Base-by-base conservation (phyloP, 495 filamentous ascomycete genomes). In the Aspergillus leporis region DNA sequence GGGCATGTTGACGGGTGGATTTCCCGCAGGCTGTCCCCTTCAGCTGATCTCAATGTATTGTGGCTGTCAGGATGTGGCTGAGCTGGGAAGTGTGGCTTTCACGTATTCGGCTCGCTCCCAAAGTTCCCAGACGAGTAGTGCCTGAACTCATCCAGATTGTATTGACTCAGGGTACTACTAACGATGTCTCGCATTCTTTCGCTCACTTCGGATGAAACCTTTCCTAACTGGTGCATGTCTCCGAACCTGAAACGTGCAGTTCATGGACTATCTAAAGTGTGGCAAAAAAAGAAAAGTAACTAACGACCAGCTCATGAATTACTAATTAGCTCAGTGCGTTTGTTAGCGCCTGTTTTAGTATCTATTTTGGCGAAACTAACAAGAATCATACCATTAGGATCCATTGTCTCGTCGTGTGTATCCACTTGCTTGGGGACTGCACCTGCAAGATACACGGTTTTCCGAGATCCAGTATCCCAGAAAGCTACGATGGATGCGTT, bases 11-110 rank as follows among this genome's bases (percentile, higher is more conserved):
- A 18, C 10, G 22, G 31, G 31, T 32, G 16, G 25, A 22, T n/a
- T 32, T 18, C 21, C 48, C 51, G 55, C 49, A 49, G 50, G 54
- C 58, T n/a, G 51, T 16, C 19, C 16, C 0, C 12, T 48, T 46
- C 53, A 58, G 56, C 51, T 58, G 36, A 47, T 47, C 43, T 21
- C n/a, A 2, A 7, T 40, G 9, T 40, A 2, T n/a, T 40, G 36
- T 51, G 50, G 28, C 36, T 10, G 21, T 43, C 53, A n/a, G n/a
- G n/a, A n/a, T 55, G 48, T 58, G 53, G 53, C 53, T 62, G 55
- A 49, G 43, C 38, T 56, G 54, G 28, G 41, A 16, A 25, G 21
- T 59, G 61, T 63, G 61, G 61, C 56, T 53, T 53, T 53, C 32
- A 30, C 18, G 25, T 51, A 40, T 40, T 3, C 10, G 2, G 12